These are phyloP conservation scores for Anisodus acutangulus DNA, from an alignment of 257 asterid species.

Conservation along the genomic window DNA sequence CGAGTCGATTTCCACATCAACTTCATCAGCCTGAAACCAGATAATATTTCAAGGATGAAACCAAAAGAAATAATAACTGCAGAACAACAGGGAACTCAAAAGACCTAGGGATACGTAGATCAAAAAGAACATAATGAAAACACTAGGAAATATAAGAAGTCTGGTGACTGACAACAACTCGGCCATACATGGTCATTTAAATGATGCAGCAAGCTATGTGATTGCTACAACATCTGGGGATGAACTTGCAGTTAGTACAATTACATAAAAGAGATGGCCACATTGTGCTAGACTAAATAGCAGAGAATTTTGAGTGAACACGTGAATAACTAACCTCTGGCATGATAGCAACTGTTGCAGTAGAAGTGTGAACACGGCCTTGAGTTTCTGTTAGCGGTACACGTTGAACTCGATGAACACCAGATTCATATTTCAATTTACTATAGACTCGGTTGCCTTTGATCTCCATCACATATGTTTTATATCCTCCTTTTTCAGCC, in stretches of 20 bases:
- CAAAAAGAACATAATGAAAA: neutral
- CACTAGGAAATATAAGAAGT: neutral
- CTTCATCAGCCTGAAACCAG: constrained; percentile 89
- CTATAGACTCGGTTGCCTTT: constrained; percentile 90
- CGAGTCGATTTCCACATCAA: constrained; percentile 95
- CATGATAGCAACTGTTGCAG: constrained; percentile 99
- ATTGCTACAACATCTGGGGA: neutral
- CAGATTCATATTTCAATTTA: constrained; percentile 96
- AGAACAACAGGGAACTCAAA: constrained; percentile 22
- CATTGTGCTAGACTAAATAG: neutral
- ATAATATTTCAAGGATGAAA: constrained; percentile 35
- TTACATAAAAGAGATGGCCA: neutral
- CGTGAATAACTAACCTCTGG: constrained; percentile 69
- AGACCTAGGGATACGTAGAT: neutral
- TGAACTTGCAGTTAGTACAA: constrained; percentile 20
- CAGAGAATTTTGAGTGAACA: neutral
- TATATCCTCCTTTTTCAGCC: constrained; percentile 91
- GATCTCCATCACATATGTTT: constrained; percentile 93
- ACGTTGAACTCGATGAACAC: constrained; percentile 99
- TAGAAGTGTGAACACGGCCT: constrained; percentile 98
- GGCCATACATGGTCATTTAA: constrained; percentile 16
- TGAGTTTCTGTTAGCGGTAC: constrained; percentile 98
- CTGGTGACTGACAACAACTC: neutral
- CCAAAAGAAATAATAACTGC: constrained; percentile 14
- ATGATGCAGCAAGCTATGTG: constrained; percentile 1